A percentile compares a stretch with the other conserved stretches of the same genome.
Evolutionary conservation across 2,329 filamentous ascomycete species (phyloP).

Genomic region (Pezicula neosporulosa): DNA sequence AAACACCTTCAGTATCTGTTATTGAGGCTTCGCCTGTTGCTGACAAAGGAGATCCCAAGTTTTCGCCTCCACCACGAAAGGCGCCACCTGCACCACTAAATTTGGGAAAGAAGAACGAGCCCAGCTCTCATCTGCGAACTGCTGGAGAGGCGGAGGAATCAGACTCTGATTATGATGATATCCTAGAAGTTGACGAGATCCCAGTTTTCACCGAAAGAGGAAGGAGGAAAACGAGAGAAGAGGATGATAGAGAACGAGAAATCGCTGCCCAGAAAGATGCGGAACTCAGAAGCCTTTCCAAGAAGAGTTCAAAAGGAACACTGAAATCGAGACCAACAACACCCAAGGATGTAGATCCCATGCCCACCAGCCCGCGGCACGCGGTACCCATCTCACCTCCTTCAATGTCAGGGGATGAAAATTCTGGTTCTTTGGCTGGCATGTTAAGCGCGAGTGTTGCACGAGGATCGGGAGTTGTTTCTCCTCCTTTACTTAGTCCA

Average conservation of each 20-base stretch:
- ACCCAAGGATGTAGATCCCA: constrained; percentile 35
- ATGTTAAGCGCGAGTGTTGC: constrained; percentile 38
- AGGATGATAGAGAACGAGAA: constrained; percentile 79
- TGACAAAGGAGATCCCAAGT: constrained; percentile 46
- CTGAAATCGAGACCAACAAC: constrained; percentile 39
- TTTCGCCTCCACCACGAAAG: constrained; percentile 67
- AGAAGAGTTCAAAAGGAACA: constrained; percentile 61
- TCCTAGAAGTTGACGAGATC: constrained; percentile 66
- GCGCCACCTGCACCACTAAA: constrained; percentile 82
- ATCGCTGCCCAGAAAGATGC: constrained; percentile 63
- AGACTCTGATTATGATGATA: constrained; percentile 81
- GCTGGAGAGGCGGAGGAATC: constrained; percentile 54
- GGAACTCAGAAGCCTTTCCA: constrained; percentile 68
- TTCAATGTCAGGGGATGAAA: constrained; percentile 30
- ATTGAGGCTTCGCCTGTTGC: constrained; percentile 34
- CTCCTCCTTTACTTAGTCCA: constrained; percentile 50
- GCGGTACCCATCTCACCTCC: constrained; percentile 28
- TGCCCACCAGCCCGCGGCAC: constrained; percentile 36
- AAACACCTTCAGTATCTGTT: constrained; percentile 29
- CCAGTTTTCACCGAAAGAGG: constrained; percentile 58
- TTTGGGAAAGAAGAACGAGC: constrained; percentile 46
- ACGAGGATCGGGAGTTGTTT: constrained; percentile 25
- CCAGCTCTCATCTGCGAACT: constrained; percentile 40
- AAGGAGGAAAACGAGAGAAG: constrained; percentile 78
- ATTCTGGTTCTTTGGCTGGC: constrained; percentile 48